These are phyloP conservation scores for Naganishia onofrii DNA, from an alignment of 768 basidiomycete species.

Conservation along the genomic window DNA sequence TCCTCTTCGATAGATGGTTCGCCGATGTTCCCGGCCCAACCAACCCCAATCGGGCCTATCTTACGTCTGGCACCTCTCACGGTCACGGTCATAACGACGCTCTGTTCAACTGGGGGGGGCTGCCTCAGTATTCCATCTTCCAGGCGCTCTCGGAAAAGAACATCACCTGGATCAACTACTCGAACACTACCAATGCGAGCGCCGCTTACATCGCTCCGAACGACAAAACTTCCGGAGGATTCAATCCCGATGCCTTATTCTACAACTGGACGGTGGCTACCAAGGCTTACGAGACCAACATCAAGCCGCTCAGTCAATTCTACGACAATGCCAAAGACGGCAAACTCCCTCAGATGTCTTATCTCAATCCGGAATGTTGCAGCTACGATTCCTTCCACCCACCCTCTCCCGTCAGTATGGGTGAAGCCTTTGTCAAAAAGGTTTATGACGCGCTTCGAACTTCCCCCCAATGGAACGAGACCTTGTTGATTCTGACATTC, in stretches of 20 bases:
- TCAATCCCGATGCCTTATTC: conserved; percentile 24
- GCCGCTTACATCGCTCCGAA: conserved; percentile 20
- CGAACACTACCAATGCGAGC: conserved; percentile 20
- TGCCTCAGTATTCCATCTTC: conserved; percentile 46
- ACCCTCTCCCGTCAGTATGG: conserved; percentile 43
- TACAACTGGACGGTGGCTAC: conserved; percentile 25
- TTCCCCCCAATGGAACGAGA: conserved; percentile 48
- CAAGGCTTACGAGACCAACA: conserved; percentile 17
- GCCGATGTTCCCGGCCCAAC: conserved; percentile 50
- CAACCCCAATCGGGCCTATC: conserved; percentile 49
- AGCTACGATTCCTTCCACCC: conserved; percentile 32
- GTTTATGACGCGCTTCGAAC: conserved; percentile 50
- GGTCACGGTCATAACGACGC: conserved; percentile 49
- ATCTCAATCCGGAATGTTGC: conserved; percentile 28
- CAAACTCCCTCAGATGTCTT: conserved; percentile 37
- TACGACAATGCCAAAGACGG: conserved; percentile 27
- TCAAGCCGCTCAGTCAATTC: conserved; percentile 24
- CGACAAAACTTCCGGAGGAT: conserved; percentile 23
- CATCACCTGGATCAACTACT: conserved; percentile 26
- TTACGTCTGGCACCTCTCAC: conserved; percentile 47
- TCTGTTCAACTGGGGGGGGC: conserved; percentile 32
- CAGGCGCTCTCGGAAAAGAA: conserved; percentile 30
- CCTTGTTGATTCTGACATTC: conserved; percentile 50
- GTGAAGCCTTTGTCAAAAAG: conserved; percentile 49
- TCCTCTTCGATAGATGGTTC: conserved; percentile 52